phyloP scores from a whole-genome alignment of 2,329 filamentous ascomycete species.

The Chrysoporthe puriensis region DNA sequence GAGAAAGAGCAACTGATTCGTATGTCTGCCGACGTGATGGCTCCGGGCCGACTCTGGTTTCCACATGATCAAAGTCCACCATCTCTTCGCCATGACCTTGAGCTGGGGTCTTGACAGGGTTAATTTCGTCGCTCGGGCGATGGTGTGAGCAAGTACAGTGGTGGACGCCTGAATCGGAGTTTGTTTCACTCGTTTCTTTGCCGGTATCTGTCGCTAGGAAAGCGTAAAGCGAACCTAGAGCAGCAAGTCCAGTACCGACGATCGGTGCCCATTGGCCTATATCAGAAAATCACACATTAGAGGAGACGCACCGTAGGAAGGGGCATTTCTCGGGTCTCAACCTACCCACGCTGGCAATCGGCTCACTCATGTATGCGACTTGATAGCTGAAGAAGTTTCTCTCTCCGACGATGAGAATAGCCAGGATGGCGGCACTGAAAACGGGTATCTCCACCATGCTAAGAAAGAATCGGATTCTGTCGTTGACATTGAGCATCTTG shows the following conservation, averaged over 20 bases:
- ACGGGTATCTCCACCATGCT: constrained; percentile 61
- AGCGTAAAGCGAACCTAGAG: constrained; percentile 54
- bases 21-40: background rate
- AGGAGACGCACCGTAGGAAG: background rate
- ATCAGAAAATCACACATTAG: background rate
- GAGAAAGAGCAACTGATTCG: background rate
- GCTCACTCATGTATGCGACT: constrained; percentile 63
- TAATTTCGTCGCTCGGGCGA: background rate
- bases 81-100: background rate
- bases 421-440: constrained; percentile 60
- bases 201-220: constrained; percentile 10
- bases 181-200: background rate
- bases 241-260: constrained; percentile 60
- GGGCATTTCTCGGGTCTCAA: constrained; percentile 9
- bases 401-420: constrained; percentile 65
- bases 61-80: background rate
- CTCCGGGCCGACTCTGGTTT: background rate
- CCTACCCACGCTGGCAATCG: constrained; percentile 63
- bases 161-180: background rate
- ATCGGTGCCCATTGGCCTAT: constrained; percentile 64
- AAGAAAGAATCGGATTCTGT: constrained; percentile 56
- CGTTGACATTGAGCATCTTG: constrained; percentile 59
- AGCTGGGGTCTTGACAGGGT: background rate
- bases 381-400: constrained; percentile 64
- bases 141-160: constrained; percentile 9